Evolutionary conservation across 352 stramenopile genomes (phyloP).

Genomic region (Globisporangium middletonii): DNA sequence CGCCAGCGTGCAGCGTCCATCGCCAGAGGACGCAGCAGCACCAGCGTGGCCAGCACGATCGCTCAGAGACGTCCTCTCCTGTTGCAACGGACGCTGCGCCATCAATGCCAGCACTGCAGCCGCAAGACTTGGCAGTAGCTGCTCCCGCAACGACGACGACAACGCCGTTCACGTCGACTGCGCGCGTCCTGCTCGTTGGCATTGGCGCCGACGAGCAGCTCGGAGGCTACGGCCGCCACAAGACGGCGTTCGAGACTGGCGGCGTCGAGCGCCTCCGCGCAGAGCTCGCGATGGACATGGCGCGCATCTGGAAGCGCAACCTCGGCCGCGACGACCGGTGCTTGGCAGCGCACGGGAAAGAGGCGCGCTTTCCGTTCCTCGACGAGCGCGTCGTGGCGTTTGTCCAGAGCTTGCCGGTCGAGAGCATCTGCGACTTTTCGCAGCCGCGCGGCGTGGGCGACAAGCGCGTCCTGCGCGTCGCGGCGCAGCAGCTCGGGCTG

Average conservation of each 20-base stretch:
- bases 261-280: conserved; percentile 48
- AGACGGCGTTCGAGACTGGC: conserved; percentile 68
- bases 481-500: conserved; percentile 67
- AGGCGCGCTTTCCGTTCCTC: conserved; percentile 94
- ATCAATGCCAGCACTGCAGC: conserved; percentile 9
- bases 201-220: conserved; percentile 96
- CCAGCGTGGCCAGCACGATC: not conserved
- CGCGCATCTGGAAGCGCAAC: conserved; percentile 93
- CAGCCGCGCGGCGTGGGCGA: conserved; percentile 82
- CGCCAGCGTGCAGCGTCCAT: no score
- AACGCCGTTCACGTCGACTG: conserved; percentile 19
- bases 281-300: conserved; percentile 88
- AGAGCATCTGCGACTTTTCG: conserved; percentile 75
- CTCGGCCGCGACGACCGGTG: conserved; percentile 94
- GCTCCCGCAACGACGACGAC: no score
- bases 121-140: conserved; percentile 3
- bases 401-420: conserved; percentile 56
- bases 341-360: conserved; percentile 87
- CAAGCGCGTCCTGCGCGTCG: conserved; percentile 87
- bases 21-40: not conserved
- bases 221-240: conserved; percentile 92
- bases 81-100: not conserved
- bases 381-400: conserved; percentile 89
- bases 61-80: not conserved
- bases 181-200: conserved; percentile 84